Conservation (phyloP, 257 asterid genomes). For the Fraxinus anomala region DNA sequence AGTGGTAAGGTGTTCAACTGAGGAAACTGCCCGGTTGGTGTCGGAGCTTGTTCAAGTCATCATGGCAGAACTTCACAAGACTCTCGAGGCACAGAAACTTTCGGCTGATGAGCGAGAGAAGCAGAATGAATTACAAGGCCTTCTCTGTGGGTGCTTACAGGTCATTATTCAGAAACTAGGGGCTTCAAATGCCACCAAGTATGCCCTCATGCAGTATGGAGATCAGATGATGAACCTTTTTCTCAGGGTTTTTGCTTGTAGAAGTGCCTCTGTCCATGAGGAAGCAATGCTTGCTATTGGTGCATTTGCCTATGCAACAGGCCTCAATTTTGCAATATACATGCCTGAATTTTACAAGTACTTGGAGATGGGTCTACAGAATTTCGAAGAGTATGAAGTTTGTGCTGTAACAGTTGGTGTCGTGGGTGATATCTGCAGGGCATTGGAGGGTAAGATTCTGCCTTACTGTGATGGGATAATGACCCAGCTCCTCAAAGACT, state of each 20-base stretch:
- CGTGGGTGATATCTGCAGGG: slow-evolving; percentile 88
- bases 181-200: slow-evolving; percentile 58
- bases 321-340: slow-evolving; percentile 69
- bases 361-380: slow-evolving; percentile 89
- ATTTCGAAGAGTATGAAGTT: slow-evolving; percentile 88
- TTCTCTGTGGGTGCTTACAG: slow-evolving; percentile 80
- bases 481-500: slow-evolving; percentile 78
- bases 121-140: slow-evolving; percentile 79
- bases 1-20: slow-evolving; percentile 77
- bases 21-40: slow-evolving; percentile 72
- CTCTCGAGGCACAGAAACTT: slow-evolving; percentile 69
- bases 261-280: slow-evolving; percentile 88
- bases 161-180: slow-evolving; percentile 81
- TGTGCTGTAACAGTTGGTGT: slow-evolving; percentile 91
- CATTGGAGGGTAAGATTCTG: slow-evolving; percentile 70
- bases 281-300: slow-evolving; percentile 97
- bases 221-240: slow-evolving; percentile 83
- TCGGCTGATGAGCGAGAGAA: slow-evolving; percentile 79
- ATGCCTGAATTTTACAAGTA: slow-evolving; percentile 85
- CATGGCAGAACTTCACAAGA: slow-evolving; percentile 77
- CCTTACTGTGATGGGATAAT: slow-evolving; percentile 85
- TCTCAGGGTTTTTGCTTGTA: slow-evolving; percentile 72
- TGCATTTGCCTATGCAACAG: slow-evolving; percentile 76
- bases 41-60: slow-evolving; percentile 74
- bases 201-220: slow-evolving; percentile 67